Evolutionary conservation across 106 monocot species (phyloP).

Genomic region (Platanthera guangdongensis): DNA sequence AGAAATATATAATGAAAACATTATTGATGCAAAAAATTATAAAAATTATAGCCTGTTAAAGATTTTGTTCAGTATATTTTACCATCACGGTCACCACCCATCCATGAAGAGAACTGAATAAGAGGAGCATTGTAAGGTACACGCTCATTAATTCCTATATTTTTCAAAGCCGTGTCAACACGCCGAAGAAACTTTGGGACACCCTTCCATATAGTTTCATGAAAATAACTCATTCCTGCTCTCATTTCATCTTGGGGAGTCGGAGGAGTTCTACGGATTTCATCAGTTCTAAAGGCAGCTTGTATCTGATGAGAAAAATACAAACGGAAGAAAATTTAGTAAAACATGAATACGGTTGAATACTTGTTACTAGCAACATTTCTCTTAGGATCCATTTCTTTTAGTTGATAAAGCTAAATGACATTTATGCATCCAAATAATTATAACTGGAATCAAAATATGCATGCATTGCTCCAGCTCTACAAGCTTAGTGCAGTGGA

Average conservation of each 20-base stretch:
- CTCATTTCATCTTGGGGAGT: constrained; percentile 99
- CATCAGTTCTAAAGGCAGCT: constrained; percentile 99
- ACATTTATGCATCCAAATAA: neutral
- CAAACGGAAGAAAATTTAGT: neutral
- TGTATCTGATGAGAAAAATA: constrained; percentile 56
- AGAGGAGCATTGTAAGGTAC: constrained; percentile 97
- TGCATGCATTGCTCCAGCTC: neutral
- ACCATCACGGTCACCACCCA: constrained; percentile 99
- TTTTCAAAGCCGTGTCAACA: constrained; percentile 90
- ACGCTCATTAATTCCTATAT: constrained; percentile 90
- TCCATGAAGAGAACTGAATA: constrained; percentile 99
- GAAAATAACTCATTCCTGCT: constrained; percentile 99
- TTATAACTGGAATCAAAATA: neutral
- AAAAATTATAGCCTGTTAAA: neutral
- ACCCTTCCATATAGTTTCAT: constrained; percentile 99
- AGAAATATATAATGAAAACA: neutral
- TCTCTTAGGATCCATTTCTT: neutral
- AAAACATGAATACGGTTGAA: neutral
- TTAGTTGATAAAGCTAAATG: neutral
- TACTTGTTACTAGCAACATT: neutral
- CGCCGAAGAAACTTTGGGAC: constrained; percentile 94
- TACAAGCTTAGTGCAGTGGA: neutral
- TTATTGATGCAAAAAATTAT: neutral
- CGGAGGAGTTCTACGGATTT: constrained; percentile 91
- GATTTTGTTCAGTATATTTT: constrained; percentile 3